Evolutionary conservation across 2,329 filamentous ascomycete species (phyloP), one percentile per base, ranked within the genome.

Genomic region (Colletotrichum sojae): DNA sequence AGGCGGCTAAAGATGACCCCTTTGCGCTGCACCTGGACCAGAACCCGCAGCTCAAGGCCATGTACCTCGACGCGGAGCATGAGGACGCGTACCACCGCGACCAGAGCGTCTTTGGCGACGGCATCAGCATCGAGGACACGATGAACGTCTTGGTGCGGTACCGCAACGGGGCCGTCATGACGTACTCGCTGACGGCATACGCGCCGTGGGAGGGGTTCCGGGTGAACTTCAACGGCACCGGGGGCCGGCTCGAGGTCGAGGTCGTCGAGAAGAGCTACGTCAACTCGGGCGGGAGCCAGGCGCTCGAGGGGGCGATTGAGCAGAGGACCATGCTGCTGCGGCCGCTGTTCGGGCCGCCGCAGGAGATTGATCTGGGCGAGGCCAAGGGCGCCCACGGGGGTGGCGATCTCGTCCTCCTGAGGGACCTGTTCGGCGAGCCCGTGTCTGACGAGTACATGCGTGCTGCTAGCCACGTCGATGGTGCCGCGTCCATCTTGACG

Each of bases 51-150:
- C 78, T 91, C 22, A 89, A 87, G 78, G 83, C 82, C 4, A 83
- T 90, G 82, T 90, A 90, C 68, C 82, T 89, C 0, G 88, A 90
- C 43, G 88, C 89, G 0, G 89, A 91, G 80, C 85, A 90, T 66
- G 89, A 91, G 73, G 89, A 91, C 71, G 83, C 83, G 16, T 91
- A 91, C 72, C 83, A 87, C 69, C 84, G 89, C 0, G 89, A 91
- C 73, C 88, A 90, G 76, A 89, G 84, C 71, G 88, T 90, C 0
- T 90, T 91, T 62, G 83, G 86, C 0, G 89, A 91, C 68, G 89
- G 89, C 1, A 89, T 91, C 63, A 89, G 82, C 71, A 90, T 90
- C 67, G 88, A 91, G 75, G 89, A 91, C 73, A 90, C 88, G 0
- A 89, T 90, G 88, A 88, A 83, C 46, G 77, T 90, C 25, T 80